A percentile compares a stretch with the other conserved stretches of the same genome.
phyloP scores from a whole-genome alignment of 768 basidiomycete species.

The Termitomyces sp. region DNA sequence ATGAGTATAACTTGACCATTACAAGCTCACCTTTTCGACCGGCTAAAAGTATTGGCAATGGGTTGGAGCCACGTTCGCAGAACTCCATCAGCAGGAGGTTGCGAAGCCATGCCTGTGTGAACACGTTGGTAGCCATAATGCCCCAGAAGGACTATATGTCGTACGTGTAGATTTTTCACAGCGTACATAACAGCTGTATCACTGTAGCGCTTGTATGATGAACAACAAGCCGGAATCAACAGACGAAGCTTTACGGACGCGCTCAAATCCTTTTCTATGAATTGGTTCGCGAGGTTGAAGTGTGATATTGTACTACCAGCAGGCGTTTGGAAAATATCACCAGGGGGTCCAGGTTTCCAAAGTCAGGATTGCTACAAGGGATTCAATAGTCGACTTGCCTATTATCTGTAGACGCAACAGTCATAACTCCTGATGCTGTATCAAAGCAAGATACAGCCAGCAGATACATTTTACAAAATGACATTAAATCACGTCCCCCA shows the following conservation, averaged over 20 bases:
- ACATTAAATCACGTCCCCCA: constrained; percentile 6
- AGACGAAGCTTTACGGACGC: constrained; percentile 21
- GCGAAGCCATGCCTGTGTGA: constrained; percentile 23
- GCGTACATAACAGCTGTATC: constrained; percentile 30
- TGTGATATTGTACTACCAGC: constrained; percentile 28
- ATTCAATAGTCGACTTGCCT: constrained; percentile 14
- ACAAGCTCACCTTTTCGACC: constrained; percentile 23
- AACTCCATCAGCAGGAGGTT: constrained; percentile 15
- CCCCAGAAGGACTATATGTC: constrained; percentile 33
- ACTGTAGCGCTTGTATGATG: constrained; percentile 13
- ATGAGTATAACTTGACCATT: neutral
- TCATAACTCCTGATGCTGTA: constrained; percentile 31
- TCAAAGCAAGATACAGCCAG: neutral
- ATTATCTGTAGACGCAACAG: constrained; percentile 31
- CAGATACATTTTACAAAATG: neutral
- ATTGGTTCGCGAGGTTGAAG: constrained; percentile 32
- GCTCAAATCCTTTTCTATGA: constrained; percentile 25
- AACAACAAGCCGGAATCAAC: neutral
- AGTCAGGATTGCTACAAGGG: neutral
- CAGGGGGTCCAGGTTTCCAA: neutral
- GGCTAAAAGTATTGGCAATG: constrained; percentile 24
- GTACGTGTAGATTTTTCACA: constrained; percentile 25
- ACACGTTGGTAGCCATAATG: constrained; percentile 35
- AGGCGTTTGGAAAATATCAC: constrained; percentile 27
- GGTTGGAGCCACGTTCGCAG: constrained; percentile 29